Evolutionary conservation across 208 protist genomes (phyloP).

Genomic region (Naegleria lovaniensis): DNA sequence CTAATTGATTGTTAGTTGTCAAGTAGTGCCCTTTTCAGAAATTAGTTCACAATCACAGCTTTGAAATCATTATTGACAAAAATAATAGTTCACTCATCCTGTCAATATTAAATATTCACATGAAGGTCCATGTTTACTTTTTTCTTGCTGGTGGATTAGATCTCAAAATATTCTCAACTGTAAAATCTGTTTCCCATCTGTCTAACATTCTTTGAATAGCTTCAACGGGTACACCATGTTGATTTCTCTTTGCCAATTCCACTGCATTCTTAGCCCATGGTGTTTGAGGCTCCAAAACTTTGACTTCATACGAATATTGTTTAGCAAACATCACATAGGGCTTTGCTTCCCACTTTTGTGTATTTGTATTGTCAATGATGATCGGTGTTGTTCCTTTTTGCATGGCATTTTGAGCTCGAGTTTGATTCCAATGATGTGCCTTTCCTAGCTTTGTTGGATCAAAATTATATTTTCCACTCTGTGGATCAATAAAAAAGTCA

Average conservation of each 20-base stretch:
- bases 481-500: constrained; percentile 17
- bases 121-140: neutral
- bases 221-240: constrained; percentile 8
- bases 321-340: neutral
- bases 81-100: too few species aligned
- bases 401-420: neutral
- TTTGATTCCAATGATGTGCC: constrained; percentile 23
- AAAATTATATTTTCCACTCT: constrained; percentile 14
- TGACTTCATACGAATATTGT: neutral
- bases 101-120: too few species aligned
- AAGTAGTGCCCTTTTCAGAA: too few species aligned
- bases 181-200: constrained; percentile 27
- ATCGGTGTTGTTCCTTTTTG: neutral
- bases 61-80: too few species aligned
- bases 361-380: constrained; percentile 24
- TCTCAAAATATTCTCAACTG: constrained; percentile 4
- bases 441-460: neutral
- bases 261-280: constrained; percentile 5
- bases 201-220: constrained; percentile 13
- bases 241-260: constrained; percentile 23
- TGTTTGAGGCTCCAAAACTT: neutral
- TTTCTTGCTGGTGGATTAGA: neutral
- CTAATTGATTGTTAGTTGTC: too few species aligned
- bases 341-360: constrained; percentile 20
- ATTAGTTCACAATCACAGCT: too few species aligned